phyloP scores from a whole-genome alignment of 306 rosid species.

The Cucurbita argyrosperma region DNA sequence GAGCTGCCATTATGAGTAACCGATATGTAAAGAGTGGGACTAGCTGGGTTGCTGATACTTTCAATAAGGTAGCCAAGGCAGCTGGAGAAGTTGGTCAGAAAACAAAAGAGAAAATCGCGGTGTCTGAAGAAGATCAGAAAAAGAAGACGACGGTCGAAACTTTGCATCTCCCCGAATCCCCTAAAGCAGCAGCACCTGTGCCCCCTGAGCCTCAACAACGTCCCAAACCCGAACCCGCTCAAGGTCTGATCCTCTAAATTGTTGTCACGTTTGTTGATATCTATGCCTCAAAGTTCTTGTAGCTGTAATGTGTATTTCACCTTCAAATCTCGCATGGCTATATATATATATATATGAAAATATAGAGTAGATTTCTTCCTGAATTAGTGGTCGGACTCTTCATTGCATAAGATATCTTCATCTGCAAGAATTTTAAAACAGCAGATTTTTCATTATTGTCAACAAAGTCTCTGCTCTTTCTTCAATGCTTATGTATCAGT shows the following conservation, averaged over 20 bases:
- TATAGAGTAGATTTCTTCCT: constrained; percentile 6
- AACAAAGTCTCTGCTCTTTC: constrained; percentile 13
- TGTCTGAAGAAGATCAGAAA: constrained; percentile 50
- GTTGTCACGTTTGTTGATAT: constrained; percentile 28
- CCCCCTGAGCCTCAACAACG: constrained; percentile 27
- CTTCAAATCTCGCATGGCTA: not conserved
- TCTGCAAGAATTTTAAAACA: constrained; percentile 12
- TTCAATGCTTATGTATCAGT: not conserved
- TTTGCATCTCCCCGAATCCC: constrained; percentile 55
- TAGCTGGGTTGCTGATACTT: constrained; percentile 79
- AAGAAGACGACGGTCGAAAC: constrained; percentile 34
- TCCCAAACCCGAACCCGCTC: constrained; percentile 61
- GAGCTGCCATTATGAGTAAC: constrained; percentile 94
- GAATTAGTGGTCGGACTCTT: not conserved
- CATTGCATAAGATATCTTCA: constrained; percentile 5
- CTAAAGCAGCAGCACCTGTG: constrained; percentile 42
- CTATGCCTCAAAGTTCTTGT: constrained; percentile 15
- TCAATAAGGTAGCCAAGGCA: constrained; percentile 70
- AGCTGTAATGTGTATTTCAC: constrained; percentile 8
- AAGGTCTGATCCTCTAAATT: constrained; percentile 74
- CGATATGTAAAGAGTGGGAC: constrained; percentile 62
- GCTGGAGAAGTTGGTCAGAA: constrained; percentile 90
- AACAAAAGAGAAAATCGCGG: constrained; percentile 61
- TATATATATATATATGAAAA: not conserved
- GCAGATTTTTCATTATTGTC: not conserved